Evolutionary conservation across 805 yeast genomes (phyloP), one percentile per base, ranked within the genome.

Genomic region (Pichia californica): DNA sequence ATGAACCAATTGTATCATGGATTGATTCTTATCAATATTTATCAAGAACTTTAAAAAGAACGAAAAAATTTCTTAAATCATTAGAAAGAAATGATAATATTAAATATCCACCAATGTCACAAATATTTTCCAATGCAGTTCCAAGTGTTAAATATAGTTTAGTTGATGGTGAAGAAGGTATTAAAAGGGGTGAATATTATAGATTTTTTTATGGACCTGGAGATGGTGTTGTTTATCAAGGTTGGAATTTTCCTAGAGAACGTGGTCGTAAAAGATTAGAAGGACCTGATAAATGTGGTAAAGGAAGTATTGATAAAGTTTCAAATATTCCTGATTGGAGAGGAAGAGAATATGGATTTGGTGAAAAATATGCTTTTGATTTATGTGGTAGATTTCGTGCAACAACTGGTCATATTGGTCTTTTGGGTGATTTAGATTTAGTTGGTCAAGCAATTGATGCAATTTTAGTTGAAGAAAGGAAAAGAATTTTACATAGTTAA

Each of bases 211-310:
- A 86, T 55, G 95, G 95, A 0, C 86, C 87, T 5, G 97, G 97
- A 14, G 97, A 89, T 60, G 97, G 97, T 34, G 96, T 89, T 16
- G 87, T 87, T 1, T 85, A 85, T 61, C 85, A 83, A 51, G 76
- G 76, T 49, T 83, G 88, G 83, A 63, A 85, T 38, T 76, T 88
- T 76, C 97, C 96, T 0, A 85, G 83, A 51, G 43, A 40, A 19
- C 28, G 38, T 8, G 37, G 40, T 3, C 29, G 36, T 7, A 28
- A 19, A 34, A 33, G 35, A 38, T 40, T 13, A 3, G 35, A 34
- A 16, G 38, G 40, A 15, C 36, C 47, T 8, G 39, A 32, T 8
- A 32, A 2, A 9, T 38, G 39, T 35, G 42, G 42, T 14, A 14
- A 23, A 7, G 39, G 31, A 23, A 38, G 40, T 34, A 18, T 30